Base-by-base conservation (phyloP, 78 protist genomes). In the Dictyostelium brefeldianum region DNA sequence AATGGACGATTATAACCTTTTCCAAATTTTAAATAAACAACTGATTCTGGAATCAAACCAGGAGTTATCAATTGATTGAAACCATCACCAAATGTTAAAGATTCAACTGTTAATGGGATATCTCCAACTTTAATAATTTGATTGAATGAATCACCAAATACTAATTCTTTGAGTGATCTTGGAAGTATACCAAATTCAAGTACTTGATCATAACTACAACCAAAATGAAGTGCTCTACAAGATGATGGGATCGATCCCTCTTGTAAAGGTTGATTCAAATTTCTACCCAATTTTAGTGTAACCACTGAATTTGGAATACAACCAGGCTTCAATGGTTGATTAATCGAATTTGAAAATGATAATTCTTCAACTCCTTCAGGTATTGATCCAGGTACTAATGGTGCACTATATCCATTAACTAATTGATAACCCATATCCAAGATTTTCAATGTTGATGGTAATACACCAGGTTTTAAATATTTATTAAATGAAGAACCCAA, bases 281-380 rank as follows among this genome's bases (percentile, higher is more conserved):
- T 46, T n/a, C 83, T 27, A 9, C 83, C 83, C 50, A 78, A 78
- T 15, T 74, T 74, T 48, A 74, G 46, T 36, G 15, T 15, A 25
- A 14, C n/a, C 1, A 74, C 41, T 11, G 54, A 41, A 31, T 78
- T 27, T 48, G 83, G 51, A 27, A 50, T 48, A 7, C 69, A 22
- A 17, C 59, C 65, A 51, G 83, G 46, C 7, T 54, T 50, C n/a
- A 78, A 46, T 8, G 83, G 83, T 78, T 78, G 83, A 12, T 78
- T 78, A 25, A 78, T 51, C 11, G 81, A 77, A 36, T 50, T 46
- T 20, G 67, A 27, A 50, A 77, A 50, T 50, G 18, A 25, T 5
- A 77, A 17, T 25, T 27, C 41, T 51, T 77, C 56, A 0, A 77
- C 47, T 15, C 15, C 17, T 15, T 47, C 15, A 1, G 81, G 81